Evolutionary conservation across 345 rosid genomes (phyloP), one percentile per base, ranked within the genome.

Genomic region (Sisymbrium altissimum): DNA sequence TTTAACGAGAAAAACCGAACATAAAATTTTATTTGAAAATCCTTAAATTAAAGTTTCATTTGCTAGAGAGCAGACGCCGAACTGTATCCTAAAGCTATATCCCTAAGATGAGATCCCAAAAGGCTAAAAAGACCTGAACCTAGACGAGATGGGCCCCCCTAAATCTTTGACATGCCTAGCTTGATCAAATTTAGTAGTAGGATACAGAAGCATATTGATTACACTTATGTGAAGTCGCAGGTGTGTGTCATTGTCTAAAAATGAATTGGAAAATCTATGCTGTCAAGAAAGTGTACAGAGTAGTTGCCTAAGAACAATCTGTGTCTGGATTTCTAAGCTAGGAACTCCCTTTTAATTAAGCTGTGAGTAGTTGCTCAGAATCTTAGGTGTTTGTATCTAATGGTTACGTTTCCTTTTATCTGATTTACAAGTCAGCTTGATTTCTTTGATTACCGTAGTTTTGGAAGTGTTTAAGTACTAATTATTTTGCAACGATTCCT

Each of bases 311-410:
- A 32, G 23, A 32, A 56, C 21, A 55, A 55, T n/a, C 21, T 55
- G 12, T 55, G 13, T 30, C 40, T 56, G 23, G 23, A 55, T 55
- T 55, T 27, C 7, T 30, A 30, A 55, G 39, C 41, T 32, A 25
- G 61, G 15, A 56, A 56, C 39, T 56, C 21, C 61, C 39, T 56
- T 8, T 56, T 13, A 30, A 32, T 55, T 15, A 32, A 15, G 40
- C 61, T 56, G 40, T 56, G n/a, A 56, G 57, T 46, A 48, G 25
- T 66, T 55, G 39, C 61, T 55, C 39, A 55, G 40, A 56, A 9
- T 9, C 41, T 1, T 56, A 33, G 25, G 46, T 66, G 32, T 49
- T 49, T 41, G 36, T 50, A 9, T 32, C 14, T 32, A 14, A 9
- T 66, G 23, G 48, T 52, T 67, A 38, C 17, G 15, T 50, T 67